Base-by-base conservation (phyloP, 805 yeast species). In the Pichia paraexigua region DNA sequence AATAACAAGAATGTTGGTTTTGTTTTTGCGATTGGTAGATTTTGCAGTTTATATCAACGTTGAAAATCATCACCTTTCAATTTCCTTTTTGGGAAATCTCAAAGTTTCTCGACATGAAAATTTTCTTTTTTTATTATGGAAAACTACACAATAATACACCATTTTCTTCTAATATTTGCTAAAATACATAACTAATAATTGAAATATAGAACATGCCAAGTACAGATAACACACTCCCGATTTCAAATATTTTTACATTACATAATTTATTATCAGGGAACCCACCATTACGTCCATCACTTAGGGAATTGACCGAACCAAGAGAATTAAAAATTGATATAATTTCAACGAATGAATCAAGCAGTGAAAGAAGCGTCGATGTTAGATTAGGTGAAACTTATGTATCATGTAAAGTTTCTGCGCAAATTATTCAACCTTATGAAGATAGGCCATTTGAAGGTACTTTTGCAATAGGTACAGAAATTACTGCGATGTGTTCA, bases 371-470 rank as follows among this genome's bases (percentile, higher is more conserved):
- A 12, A 85, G 81, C 60, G 95, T 85, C 5, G 88, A 87, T 58
- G 83, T 92, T 3, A 70, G 68, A 17, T 73, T 90, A 64, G 98
- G 98, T 0, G 72, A 78, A 40, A 91, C 98, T 22, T 67, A 79
- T 58, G 77, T 87, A 12, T 76, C 83, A 1, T 89, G 80, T 4
- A 74, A 87, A 51, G 82, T 92, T 6, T 80, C 90, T 18, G 85
- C 95, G 12, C 83, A 80, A 48, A 82, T 94, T 15, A 75, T 79
- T 5, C 78, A 79, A 53, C 99, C 99, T 0, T 84, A 76, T 56
- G 96, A 89, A 47, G 95, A 91, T 58, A 75, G 96, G 50, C 97
- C 97, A 0, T 92, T 88, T 64, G 99, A 94, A 67, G 99, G 99
- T 1, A 61, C 86, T 4, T 90, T 94, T 64, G 73, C 78, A 24